Base-by-base conservation (phyloP, 371 early-diverging fungal genomes). In the Blakeslea trispora region DNA sequence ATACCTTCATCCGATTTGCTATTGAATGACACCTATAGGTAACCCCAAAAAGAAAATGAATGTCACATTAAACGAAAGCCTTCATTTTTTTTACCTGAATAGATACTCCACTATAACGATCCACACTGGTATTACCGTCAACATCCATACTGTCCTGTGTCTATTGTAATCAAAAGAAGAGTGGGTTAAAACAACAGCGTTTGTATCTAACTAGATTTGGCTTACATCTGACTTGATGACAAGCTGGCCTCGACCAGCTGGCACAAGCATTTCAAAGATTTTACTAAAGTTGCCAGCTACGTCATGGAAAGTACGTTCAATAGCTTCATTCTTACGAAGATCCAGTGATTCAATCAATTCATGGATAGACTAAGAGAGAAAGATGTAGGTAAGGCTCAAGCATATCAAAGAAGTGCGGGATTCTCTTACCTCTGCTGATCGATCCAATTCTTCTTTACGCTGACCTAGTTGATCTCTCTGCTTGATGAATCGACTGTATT, bases 271-370 rank as follows among this genome's bases (percentile, higher is more conserved):
- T 52, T 85, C 87, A 85, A 97, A 99, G 1, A 97, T 90, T 39
- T 89, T 83, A 34, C 84, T 52, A 76, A 99, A 99, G 71, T 91
- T 81, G 48, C 78, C 82, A 9, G 94, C 88, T 17, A 98, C 97
- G 60, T 93, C 91, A 58, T 89, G 84, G 74, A 98, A 99, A 4
- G 98, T 98, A 41, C 95, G 84, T 72, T 94, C 91, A 55, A 99
- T 97, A 0, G 95, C 96, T 66, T 96, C 96, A 69, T 99, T 94
- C 77, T 99, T 99, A 47, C 94, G 81, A 61, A 89, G 91, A 69
- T 99, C 99, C 53, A 99, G 71, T 1, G 88, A 88, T 35, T 88
- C 81, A 51, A 98, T 94, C 55, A 97, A 76, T 45, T 92, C 86
- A 43, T 82, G 78, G 62, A 97, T 97, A 0, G 96, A 81, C 73